phyloP scores from a whole-genome alignment of 2,329 filamentous ascomycete genomes.

The Byssothecium circinans region DNA sequence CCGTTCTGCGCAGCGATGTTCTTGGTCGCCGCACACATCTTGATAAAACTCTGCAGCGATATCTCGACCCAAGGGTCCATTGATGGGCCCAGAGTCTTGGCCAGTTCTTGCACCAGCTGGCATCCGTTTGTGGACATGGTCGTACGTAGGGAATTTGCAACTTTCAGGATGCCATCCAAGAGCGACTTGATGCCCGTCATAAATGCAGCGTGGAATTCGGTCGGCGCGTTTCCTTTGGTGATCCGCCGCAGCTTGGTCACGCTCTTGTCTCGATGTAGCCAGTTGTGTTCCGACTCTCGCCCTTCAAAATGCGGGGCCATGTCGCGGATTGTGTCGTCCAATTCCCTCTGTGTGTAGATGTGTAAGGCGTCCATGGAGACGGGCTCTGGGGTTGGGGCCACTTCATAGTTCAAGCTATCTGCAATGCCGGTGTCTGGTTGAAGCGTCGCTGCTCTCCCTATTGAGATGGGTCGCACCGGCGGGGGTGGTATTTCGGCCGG shows the following conservation, averaged over 20 bases:
- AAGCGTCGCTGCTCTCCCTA: conserved; percentile 38
- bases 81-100: conserved; percentile 71
- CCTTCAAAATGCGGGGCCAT: conserved; percentile 85
- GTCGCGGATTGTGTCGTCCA: conserved; percentile 83
- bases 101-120: conserved; percentile 80
- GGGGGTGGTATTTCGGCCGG: conserved; percentile 31
- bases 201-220: conserved; percentile 73
- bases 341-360: conserved; percentile 78
- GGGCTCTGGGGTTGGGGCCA: conserved; percentile 63
- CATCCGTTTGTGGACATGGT: conserved; percentile 89
- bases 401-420: conserved; percentile 52
- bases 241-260: conserved; percentile 75
- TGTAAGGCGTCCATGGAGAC: conserved; percentile 79
- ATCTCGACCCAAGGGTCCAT: conserved; percentile 90
- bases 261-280: conserved; percentile 82
- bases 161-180: conserved; percentile 87
- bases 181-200: conserved; percentile 70
- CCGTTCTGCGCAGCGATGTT: conserved; percentile 87
- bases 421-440: conserved; percentile 49
- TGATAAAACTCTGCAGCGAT: conserved; percentile 84
- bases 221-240: conserved; percentile 78
- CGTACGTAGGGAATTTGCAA: conserved; percentile 78
- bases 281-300: conserved; percentile 87
- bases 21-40: conserved; percentile 86
- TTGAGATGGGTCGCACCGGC: conserved; percentile 26